Percentiles rank a stretch among this genome's conserved stretches.
These are phyloP conservation scores for Exutisphaerella laricina DNA, from an alignment of 2,329 filamentous ascomycete species.

Conservation along the genomic window DNA sequence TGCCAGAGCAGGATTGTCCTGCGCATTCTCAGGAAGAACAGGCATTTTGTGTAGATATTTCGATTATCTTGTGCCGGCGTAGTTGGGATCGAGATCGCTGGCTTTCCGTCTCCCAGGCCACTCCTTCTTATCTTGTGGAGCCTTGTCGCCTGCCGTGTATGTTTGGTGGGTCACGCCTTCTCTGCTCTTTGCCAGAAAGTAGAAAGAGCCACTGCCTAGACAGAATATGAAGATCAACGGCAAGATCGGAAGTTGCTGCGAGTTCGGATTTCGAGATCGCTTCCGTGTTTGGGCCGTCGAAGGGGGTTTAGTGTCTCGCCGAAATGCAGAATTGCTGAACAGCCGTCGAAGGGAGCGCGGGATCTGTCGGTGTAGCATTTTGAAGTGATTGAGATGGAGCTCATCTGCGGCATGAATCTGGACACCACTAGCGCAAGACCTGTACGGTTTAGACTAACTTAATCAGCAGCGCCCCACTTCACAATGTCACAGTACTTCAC, in stretches of 20 bases:
- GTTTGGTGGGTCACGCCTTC: constrained; percentile 27
- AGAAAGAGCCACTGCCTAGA: constrained; percentile 43
- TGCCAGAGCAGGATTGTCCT: constrained; percentile 34
- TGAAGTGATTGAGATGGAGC: no score
- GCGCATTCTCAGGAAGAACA: constrained; percentile 34
- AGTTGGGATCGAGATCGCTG: neutral
- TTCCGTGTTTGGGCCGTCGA: constrained; percentile 2
- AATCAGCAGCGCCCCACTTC: no score
- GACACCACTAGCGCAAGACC: no score
- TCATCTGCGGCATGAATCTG: no score
- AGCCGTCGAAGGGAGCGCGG: no score
- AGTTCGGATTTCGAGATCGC: constrained; percentile 15
- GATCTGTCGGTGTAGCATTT: no score
- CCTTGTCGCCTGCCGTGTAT: constrained; percentile 28
- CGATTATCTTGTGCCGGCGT: neutral
- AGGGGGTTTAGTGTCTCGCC: neutral
- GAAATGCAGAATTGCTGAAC: neutral
- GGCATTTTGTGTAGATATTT: constrained; percentile 29
- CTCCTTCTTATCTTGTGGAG: constrained; percentile 25
- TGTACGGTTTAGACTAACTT: no score
- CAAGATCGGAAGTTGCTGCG: constrained; percentile 39
- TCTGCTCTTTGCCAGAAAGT: constrained; percentile 42
- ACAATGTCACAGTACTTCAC: no score
- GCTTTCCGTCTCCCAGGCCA: constrained; percentile 22
- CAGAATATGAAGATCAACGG: constrained; percentile 46